Base-by-base conservation (phyloP, 768 basidiomycete genomes). In the Cystofilobasidium bisporidii region DNA sequence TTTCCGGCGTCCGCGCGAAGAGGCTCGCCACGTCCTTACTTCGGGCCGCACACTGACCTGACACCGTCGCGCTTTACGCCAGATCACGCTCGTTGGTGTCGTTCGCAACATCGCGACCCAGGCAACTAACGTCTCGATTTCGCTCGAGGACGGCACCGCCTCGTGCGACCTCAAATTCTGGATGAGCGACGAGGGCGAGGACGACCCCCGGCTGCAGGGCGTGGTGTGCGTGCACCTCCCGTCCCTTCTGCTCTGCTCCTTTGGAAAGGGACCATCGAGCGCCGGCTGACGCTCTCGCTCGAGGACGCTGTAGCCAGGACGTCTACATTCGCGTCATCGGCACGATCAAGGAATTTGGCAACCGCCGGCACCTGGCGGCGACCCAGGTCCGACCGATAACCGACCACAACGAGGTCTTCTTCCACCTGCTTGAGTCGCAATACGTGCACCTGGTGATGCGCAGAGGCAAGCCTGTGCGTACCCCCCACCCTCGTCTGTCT, bases 61-160 rank as follows among this genome's bases (percentile, higher is more conserved):
- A n/a, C 22, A 10, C 10, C 3, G 11, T 59, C 12, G 10, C 15
- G 10, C 48, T 24, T 11, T 20, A 20, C 6, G 45, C 26, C 33
- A 91, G 89, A 79, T 91, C 38, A 84, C 86, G 0, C 72, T 89
- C 50, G 86, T 91, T 3, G 90, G 83, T 2, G 83, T 87, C 72
- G 85, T 96, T 3, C 79, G 84, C 14, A 83, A 84, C 22, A 80
- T 89, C 33, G 81, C 85, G 68, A 78, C 79, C 11, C 86, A 87
- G 69, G 81, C 88, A 3, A 97, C 93, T 2, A 91, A 93, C 72
- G 83, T 83, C 65, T 83, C 86, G 41, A 91, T 90, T 74, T 77
- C 79, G 67, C 79, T 99, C 6, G 88, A 92, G 67, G 94, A 99
- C 75, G 91, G 92, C 17, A 88, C 89, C 2, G 91, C 87, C 26